Evolutionary conservation across 139 green algal species (phyloP).

Genomic region (Auxenochlorella pyrenoidosa): DNA sequence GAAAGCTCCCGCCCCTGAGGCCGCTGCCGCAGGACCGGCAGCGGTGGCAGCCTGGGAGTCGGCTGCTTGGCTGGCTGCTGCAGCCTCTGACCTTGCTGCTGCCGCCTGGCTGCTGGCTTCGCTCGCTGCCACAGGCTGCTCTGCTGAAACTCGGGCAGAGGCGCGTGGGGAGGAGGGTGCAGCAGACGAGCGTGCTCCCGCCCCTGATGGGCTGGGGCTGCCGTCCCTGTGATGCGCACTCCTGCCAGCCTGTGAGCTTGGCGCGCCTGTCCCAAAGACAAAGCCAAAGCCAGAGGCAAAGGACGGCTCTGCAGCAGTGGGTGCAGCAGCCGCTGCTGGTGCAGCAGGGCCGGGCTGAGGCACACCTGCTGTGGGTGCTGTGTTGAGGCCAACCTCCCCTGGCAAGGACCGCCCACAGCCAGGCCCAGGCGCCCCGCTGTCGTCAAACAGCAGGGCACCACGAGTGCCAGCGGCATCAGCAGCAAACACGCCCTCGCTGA

Average conservation of each 20-base stretch:
- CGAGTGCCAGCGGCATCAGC: neutral
- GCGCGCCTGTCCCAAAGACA: constrained; percentile 6
- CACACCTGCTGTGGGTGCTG: neutral
- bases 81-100: neutral
- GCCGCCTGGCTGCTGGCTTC: neutral
- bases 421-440: too few relatives aligned
- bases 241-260: neutral
- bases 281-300: neutral
- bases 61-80: neutral
- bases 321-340: neutral
- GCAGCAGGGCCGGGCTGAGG: too few relatives aligned
- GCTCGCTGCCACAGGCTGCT: neutral
- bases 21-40: neutral
- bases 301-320: neutral
- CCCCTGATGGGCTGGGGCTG: neutral
- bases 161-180: too few relatives aligned
- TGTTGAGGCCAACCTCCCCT: neutral
- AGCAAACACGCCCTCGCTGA: neutral
- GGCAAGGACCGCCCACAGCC: too few relatives aligned
- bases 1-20: too few relatives aligned
- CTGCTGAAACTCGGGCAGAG: neutral
- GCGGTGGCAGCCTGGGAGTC: neutral
- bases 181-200: neutral
- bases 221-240: neutral
- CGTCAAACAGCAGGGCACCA: too few relatives aligned